phyloP scores from a whole-genome alignment of 225 moss, liverwort and hornwort genomes.

The Neckera pumila region DNA sequence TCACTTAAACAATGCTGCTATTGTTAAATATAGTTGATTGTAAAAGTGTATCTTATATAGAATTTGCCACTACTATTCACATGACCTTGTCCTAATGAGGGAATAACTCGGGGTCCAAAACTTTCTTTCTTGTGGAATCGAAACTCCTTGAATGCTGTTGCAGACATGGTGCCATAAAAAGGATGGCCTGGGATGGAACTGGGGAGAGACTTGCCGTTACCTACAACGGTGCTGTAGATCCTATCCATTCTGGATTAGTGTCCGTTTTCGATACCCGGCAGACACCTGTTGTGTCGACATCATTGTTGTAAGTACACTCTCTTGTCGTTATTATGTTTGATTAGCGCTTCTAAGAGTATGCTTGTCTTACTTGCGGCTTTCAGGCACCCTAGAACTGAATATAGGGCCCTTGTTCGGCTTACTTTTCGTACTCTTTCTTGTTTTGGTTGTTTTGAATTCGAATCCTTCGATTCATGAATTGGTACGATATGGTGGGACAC shows the following conservation, averaged over 20 bases:
- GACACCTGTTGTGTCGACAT: conserved; percentile 72
- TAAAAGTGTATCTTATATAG: neutral
- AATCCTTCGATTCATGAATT: neutral
- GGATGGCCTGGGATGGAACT: conserved; percentile 95
- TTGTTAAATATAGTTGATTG: neutral
- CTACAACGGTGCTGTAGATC: conserved; percentile 49
- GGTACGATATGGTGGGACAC: neutral
- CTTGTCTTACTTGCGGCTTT: neutral
- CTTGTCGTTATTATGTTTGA: neutral
- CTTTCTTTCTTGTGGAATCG: neutral
- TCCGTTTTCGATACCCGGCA: conserved; percentile 78
- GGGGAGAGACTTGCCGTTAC: conserved; percentile 90
- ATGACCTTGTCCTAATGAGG: neutral
- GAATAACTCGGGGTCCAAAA: neutral
- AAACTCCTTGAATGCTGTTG: neutral
- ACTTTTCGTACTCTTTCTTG: neutral
- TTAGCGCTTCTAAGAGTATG: neutral
- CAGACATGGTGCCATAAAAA: conserved; percentile 76
- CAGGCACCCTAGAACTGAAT: neutral
- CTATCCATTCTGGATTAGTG: conserved; percentile 55
- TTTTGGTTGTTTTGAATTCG: neutral
- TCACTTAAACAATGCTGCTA: neutral
- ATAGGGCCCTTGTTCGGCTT: neutral
- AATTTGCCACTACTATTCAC: neutral
- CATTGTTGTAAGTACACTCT: conserved; percentile 56